Evolutionary conservation across 257 asterid genomes (phyloP).

Genomic region (Lavandula angustifolia): DNA sequence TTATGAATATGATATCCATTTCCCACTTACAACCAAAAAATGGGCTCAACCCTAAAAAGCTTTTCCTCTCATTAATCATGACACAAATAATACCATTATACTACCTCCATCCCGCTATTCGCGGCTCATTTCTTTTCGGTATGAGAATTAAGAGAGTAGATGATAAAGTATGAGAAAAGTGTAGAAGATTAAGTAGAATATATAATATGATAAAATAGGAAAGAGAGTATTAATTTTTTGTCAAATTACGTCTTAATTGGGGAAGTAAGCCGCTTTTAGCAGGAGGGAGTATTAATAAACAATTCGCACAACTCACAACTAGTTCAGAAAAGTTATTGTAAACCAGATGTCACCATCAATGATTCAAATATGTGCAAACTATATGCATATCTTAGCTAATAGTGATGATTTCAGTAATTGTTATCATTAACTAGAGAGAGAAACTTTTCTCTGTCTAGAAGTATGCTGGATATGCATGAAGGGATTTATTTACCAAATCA

Average conservation of each 20-base stretch:
- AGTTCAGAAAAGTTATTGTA: not conserved
- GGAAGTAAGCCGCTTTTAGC: too few species aligned
- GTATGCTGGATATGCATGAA: not conserved
- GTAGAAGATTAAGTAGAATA: too few species aligned
- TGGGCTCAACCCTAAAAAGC: slow-evolving; percentile 18
- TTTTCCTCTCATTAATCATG: slow-evolving; percentile 27
- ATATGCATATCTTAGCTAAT: not conserved
- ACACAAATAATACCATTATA: slow-evolving; percentile 6
- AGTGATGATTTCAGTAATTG: not conserved
- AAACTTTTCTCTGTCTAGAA: not conserved
- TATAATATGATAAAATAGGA: too few species aligned
- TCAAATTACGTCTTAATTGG: too few species aligned
- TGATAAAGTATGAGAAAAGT: too few species aligned
- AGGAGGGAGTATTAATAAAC: not conserved
- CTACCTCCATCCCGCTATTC: too few species aligned
- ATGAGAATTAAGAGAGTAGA: too few species aligned
- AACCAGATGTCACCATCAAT: slow-evolving; percentile 15
- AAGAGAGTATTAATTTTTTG: too few species aligned
- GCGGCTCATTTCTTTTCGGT: too few species aligned
- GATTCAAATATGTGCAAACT: not conserved
- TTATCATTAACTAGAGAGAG: not conserved
- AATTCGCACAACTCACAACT: slow-evolving; percentile 10
- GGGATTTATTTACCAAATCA: not conserved
- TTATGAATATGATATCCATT: not conserved
- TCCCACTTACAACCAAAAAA: slow-evolving; percentile 10